Percentiles rank a stretch among this genome's conserved stretches.
Conservation (phyloP, 352 stramenopile species). For the Globisporangium parvum region DNA sequence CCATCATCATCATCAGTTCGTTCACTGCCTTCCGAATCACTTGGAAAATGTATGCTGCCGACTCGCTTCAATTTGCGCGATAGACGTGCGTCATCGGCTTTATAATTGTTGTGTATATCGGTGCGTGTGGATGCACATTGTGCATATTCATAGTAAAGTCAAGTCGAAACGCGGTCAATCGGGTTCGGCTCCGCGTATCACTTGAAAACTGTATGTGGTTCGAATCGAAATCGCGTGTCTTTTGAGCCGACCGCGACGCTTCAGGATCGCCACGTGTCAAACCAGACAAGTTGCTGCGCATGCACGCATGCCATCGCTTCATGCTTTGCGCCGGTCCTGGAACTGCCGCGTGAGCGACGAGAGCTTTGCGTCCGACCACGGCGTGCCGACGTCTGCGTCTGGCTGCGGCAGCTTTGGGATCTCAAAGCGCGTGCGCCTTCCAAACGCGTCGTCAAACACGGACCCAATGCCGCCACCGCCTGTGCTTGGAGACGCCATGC, state of each 20-base stretch:
- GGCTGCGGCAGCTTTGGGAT: constrained; percentile 74
- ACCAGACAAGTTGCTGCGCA: background rate
- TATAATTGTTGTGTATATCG: too few relatives aligned
- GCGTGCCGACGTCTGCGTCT: constrained; percentile 47
- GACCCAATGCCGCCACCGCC: constrained; percentile 3
- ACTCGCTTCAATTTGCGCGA: background rate
- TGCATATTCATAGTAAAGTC: too few relatives aligned
- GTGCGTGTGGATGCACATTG: too few relatives aligned
- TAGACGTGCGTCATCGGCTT: background rate
- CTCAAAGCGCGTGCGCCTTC: constrained; percentile 35
- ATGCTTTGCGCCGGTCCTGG: constrained; percentile 26
- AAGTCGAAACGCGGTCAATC: too few relatives aligned
- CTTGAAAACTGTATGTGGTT: background rate
- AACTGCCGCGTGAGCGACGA: constrained; percentile 36
- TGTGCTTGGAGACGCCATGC: constrained; percentile 8
- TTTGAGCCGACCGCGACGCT: background rate
- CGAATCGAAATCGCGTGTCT: background rate
- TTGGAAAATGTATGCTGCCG: too few relatives aligned
- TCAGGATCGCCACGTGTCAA: background rate
- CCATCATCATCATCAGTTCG: too few relatives aligned
- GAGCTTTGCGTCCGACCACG: constrained; percentile 73
- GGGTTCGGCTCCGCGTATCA: too few relatives aligned
- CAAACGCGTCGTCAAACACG: constrained; percentile 25
- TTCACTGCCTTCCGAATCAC: too few relatives aligned
- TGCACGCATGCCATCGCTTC: background rate